Conservation (phyloP, 805 yeast genomes). For the Ogataea polymorpha region DNA sequence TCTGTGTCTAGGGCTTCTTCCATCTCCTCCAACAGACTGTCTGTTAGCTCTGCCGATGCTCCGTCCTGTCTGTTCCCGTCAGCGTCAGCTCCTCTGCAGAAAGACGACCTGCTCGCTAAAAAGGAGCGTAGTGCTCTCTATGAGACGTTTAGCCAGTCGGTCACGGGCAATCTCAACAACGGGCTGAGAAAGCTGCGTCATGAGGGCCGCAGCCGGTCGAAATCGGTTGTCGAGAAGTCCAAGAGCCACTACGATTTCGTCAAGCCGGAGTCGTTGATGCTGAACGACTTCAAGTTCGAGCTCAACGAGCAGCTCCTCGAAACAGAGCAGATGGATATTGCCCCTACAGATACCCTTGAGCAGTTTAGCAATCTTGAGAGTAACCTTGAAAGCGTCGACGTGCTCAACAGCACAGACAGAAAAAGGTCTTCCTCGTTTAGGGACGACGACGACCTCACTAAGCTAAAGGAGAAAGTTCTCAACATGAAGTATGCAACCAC, state of each 20-base stretch:
- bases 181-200: slow-evolving; percentile 25
- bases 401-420: slow-evolving; percentile 6
- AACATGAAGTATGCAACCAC: slow-evolving; percentile 26
- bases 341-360: not conserved
- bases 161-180: slow-evolving; percentile 25
- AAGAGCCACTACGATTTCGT: slow-evolving; percentile 13
- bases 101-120: slow-evolving; percentile 11
- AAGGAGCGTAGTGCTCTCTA: slow-evolving; percentile 23
- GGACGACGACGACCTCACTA: slow-evolving; percentile 31
- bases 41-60: slow-evolving; percentile 24
- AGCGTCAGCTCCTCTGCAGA: slow-evolving; percentile 23
- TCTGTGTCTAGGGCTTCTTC: slow-evolving; percentile 29
- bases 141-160: slow-evolving; percentile 27
- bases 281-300: slow-evolving; percentile 20
- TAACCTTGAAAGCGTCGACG: slow-evolving; percentile 8
- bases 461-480: slow-evolving; percentile 29
- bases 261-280: slow-evolving; percentile 17
- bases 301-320: slow-evolving; percentile 16
- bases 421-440: slow-evolving; percentile 22
- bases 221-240: slow-evolving; percentile 14
- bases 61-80: slow-evolving; percentile 29
- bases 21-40: slow-evolving; percentile 27
- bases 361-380: not conserved
- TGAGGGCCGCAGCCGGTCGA: slow-evolving; percentile 18
- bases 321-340: not conserved